Evolutionary conservation across 164 flowering plant species (phyloP).

Genomic region (Saururus chinensis): DNA sequence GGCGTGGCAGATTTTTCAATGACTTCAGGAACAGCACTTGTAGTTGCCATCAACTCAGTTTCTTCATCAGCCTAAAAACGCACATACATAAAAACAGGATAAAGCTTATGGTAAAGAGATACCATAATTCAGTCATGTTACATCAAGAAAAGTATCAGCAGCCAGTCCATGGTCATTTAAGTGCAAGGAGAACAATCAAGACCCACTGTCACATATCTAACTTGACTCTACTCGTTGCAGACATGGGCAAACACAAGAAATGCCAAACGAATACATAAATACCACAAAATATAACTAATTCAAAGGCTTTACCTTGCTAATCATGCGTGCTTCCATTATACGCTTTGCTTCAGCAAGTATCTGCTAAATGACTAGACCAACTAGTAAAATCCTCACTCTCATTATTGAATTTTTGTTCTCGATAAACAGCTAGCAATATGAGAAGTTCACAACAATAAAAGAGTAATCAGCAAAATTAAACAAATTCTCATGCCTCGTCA

Average conservation of each 20-base stretch:
- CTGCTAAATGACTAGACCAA: constrained; percentile 20
- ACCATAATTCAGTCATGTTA: not conserved
- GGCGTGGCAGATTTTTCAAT: constrained; percentile 27
- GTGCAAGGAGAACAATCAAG: not conserved
- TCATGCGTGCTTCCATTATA: constrained; percentile 67
- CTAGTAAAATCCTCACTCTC: not conserved
- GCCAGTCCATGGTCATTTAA: no score
- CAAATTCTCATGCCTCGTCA: constrained; percentile 46
- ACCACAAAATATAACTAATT: not conserved
- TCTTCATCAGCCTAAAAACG: constrained; percentile 54
- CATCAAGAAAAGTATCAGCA: no score
- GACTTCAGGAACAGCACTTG: constrained; percentile 31
- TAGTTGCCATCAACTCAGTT: constrained; percentile 32
- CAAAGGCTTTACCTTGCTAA: constrained; percentile 36
- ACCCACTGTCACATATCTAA: not conserved
- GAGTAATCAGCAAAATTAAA: not conserved
- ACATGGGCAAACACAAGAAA: not conserved
- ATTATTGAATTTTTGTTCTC: not conserved
- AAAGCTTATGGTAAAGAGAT: not conserved
- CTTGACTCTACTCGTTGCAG: not conserved
- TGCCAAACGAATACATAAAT: no score
- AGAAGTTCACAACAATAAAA: not conserved
- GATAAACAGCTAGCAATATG: not conserved
- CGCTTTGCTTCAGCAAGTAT: constrained; percentile 89
- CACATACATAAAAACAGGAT: not conserved